Conservation (phyloP, 2,329 filamentous ascomycete species). For the Phaeosphaeriaceae sp. region DNA sequence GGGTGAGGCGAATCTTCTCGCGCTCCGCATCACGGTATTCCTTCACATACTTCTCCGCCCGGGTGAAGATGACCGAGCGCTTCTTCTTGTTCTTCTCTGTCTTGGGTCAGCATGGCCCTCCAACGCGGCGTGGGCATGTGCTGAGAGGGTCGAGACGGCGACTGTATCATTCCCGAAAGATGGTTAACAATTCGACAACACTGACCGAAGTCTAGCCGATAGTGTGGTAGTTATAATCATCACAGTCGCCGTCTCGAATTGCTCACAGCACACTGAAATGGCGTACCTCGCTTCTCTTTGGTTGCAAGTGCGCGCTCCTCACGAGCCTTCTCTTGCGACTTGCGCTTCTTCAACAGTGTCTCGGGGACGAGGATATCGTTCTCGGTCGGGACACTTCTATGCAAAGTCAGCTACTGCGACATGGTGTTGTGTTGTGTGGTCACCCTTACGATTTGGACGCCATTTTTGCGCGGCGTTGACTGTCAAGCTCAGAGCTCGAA, state of each 20-base stretch:
- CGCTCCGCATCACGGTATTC: constrained; percentile 99
- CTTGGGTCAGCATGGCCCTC: constrained; percentile 43
- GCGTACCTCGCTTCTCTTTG: constrained; percentile 91
- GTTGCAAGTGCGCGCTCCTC: constrained; percentile 81
- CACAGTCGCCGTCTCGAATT: constrained; percentile 41
- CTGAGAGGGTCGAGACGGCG: constrained; percentile 32
- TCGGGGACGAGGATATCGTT: constrained; percentile 97
- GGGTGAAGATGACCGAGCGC: constrained; percentile 99
- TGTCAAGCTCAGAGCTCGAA: constrained; percentile 9
- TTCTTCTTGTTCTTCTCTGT: constrained; percentile 96
- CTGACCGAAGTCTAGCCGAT: constrained; percentile 94
- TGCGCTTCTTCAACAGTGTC: constrained; percentile 99
- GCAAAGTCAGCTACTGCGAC: constrained; percentile 22
- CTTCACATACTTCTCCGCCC: constrained; percentile 99
- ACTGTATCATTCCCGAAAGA: constrained; percentile 95
- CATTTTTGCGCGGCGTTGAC: constrained; percentile 43
- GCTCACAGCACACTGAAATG: constrained; percentile 18
- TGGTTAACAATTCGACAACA: constrained; percentile 99
- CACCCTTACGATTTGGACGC: constrained; percentile 66
- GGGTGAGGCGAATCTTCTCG: constrained; percentile 94
- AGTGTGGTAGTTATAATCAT: constrained; percentile 89
- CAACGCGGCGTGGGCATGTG: constrained; percentile 5
- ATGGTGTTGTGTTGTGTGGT: constrained; percentile 62
- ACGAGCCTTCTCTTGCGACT: constrained; percentile 99
- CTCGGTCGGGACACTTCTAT: constrained; percentile 88